Base-by-base conservation (phyloP, 2,329 filamentous ascomycete genomes). In the Penicillium sp. region DNA sequence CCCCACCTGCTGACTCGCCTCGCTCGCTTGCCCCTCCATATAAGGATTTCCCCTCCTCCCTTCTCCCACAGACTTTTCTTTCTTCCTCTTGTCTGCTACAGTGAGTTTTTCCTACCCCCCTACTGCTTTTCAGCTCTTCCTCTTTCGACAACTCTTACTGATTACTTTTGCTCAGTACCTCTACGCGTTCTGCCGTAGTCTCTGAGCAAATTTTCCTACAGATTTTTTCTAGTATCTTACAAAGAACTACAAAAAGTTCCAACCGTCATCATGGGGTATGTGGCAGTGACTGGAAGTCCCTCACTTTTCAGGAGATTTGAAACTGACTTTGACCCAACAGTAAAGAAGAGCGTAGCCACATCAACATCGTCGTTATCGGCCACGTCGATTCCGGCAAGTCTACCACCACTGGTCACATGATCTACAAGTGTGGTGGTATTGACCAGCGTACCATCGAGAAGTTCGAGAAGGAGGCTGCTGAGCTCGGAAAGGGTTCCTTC, bases 401-500 rank as follows among this genome's bases (percentile, higher is more conserved):
- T 72, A 97, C 92, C 80, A 97, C 92, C 81, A 90, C 88, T 72
- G 87, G 88, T 81, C 88, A 93, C 85, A 88, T 99, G 88, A 97
- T 99, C 90, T 97, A 97, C 92, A 93, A 99, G 89, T 97, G 94
- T 86, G 94, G 94, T 89, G 94, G 94, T 91, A 99, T 97, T 78
- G 94, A 99, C 90, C 92, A 93, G 87, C 93, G 94, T 92, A 97
- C 93, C 82, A 99, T 99, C 80, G 94, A 99, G 89, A 99, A 99
- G 90, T 99, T 99, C 88, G 94, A 99, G 92, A 99, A 99, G 92
- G 93, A 97, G 92, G 94, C 94, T 77, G 92, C 92, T 81, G 92
- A 97, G 82, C 86, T 97, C 79, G 94, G 94, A 79, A 99, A 99
- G 89, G 94, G 94, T 85, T 97, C 93, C 79, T 99, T 99, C 93